A percentile compares a stretch with the other conserved stretches of the same genome.
These are phyloP conservation scores for Blastocystis sp. DNA, from an alignment of 352 stramenopile species.

Conservation along the genomic window DNA sequence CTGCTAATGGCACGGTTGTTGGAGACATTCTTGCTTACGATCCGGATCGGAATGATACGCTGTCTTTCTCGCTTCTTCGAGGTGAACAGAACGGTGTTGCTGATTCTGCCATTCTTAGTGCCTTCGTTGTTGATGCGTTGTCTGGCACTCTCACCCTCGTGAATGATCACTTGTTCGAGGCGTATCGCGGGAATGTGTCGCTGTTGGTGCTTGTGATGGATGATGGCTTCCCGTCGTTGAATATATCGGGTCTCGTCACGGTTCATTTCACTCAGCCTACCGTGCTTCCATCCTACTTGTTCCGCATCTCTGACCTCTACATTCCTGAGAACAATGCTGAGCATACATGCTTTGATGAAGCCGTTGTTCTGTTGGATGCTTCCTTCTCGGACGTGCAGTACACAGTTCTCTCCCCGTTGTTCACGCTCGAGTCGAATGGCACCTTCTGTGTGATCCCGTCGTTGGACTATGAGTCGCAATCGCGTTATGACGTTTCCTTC, in stretches of 20 bases:
- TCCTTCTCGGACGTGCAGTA: background rate
- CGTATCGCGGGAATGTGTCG: background rate
- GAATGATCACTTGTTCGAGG: background rate
- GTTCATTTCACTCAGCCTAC: background rate
- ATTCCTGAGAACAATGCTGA: conserved; percentile 4
- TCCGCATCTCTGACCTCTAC: background rate
- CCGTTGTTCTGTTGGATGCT: background rate
- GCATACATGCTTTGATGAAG: conserved; percentile 6
- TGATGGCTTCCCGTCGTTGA: conserved; percentile 20
- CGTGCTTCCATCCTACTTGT: background rate
- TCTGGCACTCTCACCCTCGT: background rate
- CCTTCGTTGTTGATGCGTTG: background rate
- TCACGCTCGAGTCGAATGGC: background rate
- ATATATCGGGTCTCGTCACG: background rate
- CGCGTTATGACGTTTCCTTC: background rate
- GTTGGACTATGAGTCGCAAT: background rate
- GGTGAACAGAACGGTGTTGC: background rate
- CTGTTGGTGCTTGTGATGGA: background rate
- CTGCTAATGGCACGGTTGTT: background rate
- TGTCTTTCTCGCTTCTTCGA: conserved; percentile 26
- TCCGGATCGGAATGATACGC: conserved; percentile 3
- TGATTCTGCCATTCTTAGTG: background rate
- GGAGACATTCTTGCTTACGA: conserved; percentile 7
- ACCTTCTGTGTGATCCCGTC: conserved; percentile 4
- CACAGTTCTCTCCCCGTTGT: background rate